Evolutionary conservation across 768 basidiomycete species (phyloP).

Genomic region (Suillus ampliporus): DNA sequence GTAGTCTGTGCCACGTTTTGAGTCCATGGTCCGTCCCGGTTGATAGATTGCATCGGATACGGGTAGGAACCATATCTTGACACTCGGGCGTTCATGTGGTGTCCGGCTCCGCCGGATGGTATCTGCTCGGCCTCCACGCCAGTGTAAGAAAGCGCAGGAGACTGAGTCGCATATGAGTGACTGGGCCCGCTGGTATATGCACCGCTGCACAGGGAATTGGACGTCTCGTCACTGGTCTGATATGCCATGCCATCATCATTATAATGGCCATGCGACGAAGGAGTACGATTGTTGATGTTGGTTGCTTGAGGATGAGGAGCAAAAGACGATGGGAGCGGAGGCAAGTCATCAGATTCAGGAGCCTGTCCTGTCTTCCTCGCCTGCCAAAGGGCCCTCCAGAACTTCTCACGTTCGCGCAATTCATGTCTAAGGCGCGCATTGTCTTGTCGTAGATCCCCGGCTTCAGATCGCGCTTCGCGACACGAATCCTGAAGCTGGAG

Average conservation of each 20-base stretch:
- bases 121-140: conserved; percentile 40
- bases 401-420: conserved; percentile 73
- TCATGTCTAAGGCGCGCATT: conserved; percentile 68
- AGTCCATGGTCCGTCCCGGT: conserved; percentile 35
- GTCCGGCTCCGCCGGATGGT: conserved; percentile 26
- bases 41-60: conserved; percentile 44
- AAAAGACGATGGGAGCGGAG: conserved; percentile 53
- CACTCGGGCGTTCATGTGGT: conserved; percentile 46
- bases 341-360: conserved; percentile 57
- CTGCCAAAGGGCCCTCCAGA: conserved; percentile 74
- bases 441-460: conserved; percentile 66
- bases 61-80: conserved; percentile 60
- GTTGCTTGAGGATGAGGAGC: conserved; percentile 39
- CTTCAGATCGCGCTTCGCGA: conserved; percentile 67
- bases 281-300: conserved; percentile 42
- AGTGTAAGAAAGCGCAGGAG: conserved; percentile 50
- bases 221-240: conserved; percentile 52
- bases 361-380: conserved; percentile 61
- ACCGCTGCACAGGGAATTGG: conserved; percentile 47
- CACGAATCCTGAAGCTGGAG: conserved; percentile 83
- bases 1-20: conserved; percentile 36
- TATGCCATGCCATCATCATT: conserved; percentile 54
- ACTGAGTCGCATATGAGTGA: conserved; percentile 50
- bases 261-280: conserved; percentile 43
- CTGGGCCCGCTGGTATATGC: conserved; percentile 48